Percentiles rank a stretch among this genome's conserved stretches.
Conservation (phyloP, 2,329 filamentous ascomycete species). For the Calonectria montana region DNA sequence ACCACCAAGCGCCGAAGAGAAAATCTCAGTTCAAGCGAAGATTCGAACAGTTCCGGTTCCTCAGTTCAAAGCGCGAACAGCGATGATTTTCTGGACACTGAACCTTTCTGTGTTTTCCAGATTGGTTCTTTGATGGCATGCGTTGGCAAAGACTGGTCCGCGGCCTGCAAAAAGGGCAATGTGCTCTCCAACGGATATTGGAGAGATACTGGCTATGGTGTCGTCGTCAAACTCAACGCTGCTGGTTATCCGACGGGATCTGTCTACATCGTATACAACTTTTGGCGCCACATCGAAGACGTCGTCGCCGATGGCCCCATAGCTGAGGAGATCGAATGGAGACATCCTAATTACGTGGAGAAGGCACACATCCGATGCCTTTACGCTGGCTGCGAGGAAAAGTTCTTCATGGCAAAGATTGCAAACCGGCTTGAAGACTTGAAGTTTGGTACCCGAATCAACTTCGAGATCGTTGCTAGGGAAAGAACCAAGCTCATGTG, state of each 20-base stretch:
- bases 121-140: background rate
- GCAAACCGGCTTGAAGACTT: background rate
- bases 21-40: background rate
- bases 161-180: background rate
- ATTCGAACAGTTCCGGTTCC: background rate
- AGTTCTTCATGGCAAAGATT: constrained; percentile 3
- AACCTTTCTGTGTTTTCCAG: background rate
- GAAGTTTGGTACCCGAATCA: background rate
- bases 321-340: background rate
- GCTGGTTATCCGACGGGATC: background rate
- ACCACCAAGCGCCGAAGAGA: background rate
- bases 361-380: background rate
- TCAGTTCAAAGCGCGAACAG: background rate
- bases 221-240: background rate
- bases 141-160: background rate
- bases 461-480: background rate
- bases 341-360: background rate
- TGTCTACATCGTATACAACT: background rate
- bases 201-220: background rate
- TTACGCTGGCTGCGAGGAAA: background rate
- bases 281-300: background rate
- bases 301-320: background rate
- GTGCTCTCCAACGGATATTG: background rate
- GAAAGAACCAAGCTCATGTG: background rate
- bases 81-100: background rate